These are phyloP conservation scores for Microsporum canis DNA, from an alignment of 2,329 filamentous ascomycete genomes.

Conservation along the genomic window DNA sequence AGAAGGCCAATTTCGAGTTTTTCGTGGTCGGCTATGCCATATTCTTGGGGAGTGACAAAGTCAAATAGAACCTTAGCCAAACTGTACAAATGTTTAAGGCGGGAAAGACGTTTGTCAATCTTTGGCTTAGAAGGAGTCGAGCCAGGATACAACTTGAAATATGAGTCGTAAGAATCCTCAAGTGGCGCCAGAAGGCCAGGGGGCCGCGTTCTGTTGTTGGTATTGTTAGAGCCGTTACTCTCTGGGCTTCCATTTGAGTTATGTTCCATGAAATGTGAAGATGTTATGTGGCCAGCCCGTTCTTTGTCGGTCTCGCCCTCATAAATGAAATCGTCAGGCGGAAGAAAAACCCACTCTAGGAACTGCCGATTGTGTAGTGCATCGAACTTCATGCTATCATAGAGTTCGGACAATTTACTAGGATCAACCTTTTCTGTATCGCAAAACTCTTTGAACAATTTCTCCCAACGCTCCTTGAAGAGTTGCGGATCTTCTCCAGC, in stretches of 20 bases:
- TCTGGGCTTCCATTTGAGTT: constrained; percentile 9
- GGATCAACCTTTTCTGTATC: constrained; percentile 97
- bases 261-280: constrained; percentile 13
- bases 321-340: constrained; percentile 58
- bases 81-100: constrained; percentile 83
- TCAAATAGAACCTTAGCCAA: constrained; percentile 92
- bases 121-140: constrained; percentile 64
- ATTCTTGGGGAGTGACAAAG: constrained; percentile 96
- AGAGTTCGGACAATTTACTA: constrained; percentile 95
- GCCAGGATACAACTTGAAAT: constrained; percentile 84
- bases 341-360: constrained; percentile 93
- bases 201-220: constrained; percentile 18
- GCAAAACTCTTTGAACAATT: constrained; percentile 91
- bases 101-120: constrained; percentile 72
- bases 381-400: constrained; percentile 99
- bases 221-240: constrained; percentile 14
- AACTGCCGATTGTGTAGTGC: constrained; percentile 94
- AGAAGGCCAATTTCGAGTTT: constrained; percentile 97
- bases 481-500: constrained; percentile 89
- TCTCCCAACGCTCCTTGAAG: constrained; percentile 96
- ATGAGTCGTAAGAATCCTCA: constrained; percentile 52
- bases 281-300: constrained; percentile 7
- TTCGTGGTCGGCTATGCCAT: constrained; percentile 87
- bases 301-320: constrained; percentile 50
- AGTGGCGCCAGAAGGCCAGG: constrained; percentile 34